phyloP scores from a whole-genome alignment of 169 alveolate genomes.

The Cryptosporidium canis region DNA sequence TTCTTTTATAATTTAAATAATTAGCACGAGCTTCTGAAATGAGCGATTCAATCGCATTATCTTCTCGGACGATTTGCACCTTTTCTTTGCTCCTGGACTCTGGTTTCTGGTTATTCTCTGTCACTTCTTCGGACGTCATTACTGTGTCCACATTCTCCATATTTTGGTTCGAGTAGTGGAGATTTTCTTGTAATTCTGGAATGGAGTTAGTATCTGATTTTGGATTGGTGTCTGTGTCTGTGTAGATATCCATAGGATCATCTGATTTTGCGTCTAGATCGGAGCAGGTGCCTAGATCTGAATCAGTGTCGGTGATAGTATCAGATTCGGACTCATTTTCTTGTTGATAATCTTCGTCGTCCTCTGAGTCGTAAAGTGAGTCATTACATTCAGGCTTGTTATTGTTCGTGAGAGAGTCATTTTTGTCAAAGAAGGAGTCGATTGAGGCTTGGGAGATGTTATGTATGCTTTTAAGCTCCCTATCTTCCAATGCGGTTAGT shows the following conservation, averaged over 20 bases:
- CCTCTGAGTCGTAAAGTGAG: conserved; percentile 19
- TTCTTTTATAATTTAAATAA: background rate
- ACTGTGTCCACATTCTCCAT: background rate
- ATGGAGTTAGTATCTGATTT: too few relatives aligned
- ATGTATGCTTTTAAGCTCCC: background rate
- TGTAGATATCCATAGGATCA: too few relatives aligned
- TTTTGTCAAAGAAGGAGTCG: conserved; percentile 19
- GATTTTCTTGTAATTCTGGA: too few relatives aligned
- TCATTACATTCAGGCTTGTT: background rate
- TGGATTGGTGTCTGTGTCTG: too few relatives aligned
- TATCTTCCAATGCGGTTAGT: too few relatives aligned
- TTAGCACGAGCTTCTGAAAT: conserved; percentile 27
- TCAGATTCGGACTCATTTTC: conserved; percentile 6
- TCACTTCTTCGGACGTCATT: background rate
- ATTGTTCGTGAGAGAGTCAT: background rate
- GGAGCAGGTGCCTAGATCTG: background rate
- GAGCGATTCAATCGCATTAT: conserved; percentile 26
- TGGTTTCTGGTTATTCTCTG: background rate
- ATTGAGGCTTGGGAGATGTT: background rate
- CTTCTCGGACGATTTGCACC: conserved; percentile 21
- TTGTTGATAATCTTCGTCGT: conserved; percentile 19
- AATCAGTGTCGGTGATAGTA: too few relatives aligned
- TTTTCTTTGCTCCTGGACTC: background rate
- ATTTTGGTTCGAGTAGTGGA: too few relatives aligned
- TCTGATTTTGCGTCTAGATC: background rate